Percentiles rank a stretch among this genome's conserved stretches.
Conservation (phyloP, 2,329 filamentous ascomycete genomes). For the Claviceps maximensis region DNA sequence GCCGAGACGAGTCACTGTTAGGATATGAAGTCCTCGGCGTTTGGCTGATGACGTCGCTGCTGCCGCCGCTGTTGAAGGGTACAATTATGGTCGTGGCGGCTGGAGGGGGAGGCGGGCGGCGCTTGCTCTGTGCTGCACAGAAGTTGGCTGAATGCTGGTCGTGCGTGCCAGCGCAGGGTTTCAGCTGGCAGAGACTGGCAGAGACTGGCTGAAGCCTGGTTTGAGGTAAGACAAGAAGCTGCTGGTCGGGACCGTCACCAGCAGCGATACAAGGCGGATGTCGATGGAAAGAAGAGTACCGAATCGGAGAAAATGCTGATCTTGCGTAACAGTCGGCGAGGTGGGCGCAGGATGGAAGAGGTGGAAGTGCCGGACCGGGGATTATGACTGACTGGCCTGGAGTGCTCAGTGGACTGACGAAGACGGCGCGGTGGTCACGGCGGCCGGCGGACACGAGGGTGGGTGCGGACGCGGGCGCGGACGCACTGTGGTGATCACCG, state of each 20-base stretch:
- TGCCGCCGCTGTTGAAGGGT: background rate
- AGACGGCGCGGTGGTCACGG: background rate
- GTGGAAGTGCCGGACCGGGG: constrained; percentile 1
- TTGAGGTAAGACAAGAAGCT: constrained; percentile 6
- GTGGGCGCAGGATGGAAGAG: constrained; percentile 7
- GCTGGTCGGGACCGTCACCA: constrained; percentile 8
- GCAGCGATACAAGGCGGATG: background rate
- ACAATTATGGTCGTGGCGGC: background rate
- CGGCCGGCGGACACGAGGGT: background rate
- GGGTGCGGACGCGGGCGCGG: constrained; percentile 3
- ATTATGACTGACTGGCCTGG: constrained; percentile 1
- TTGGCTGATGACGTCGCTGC: constrained; percentile 5
- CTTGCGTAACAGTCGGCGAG: constrained; percentile 9
- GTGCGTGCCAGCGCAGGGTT: background rate
- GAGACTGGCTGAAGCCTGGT: constrained; percentile 7
- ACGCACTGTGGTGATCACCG: constrained; percentile 2
- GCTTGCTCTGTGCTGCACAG: constrained; percentile 1
- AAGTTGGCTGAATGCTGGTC: background rate
- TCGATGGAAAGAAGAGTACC: background rate
- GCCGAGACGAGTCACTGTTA: background rate
- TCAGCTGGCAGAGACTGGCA: background rate
- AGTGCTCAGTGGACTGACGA: background rate
- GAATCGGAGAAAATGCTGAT: background rate
- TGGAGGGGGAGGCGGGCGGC: background rate
- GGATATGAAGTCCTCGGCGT: background rate